Conservation (phyloP, 352 stramenopile species). For the Phytophthora pluvialis region DNA sequence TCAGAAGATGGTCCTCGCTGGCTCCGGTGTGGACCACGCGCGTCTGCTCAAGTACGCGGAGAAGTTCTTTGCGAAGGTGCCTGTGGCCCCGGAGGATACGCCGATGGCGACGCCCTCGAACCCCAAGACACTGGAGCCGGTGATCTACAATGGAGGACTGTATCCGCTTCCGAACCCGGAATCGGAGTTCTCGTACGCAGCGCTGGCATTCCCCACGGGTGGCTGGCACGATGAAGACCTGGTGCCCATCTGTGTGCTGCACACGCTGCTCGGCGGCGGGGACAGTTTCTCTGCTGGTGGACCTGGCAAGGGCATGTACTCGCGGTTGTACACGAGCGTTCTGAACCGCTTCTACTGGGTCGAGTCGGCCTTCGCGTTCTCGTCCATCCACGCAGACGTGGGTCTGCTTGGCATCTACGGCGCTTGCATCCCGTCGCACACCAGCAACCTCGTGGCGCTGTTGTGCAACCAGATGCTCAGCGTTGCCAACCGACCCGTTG, state of each 20-base stretch:
- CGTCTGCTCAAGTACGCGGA: slow-evolving; percentile 90
- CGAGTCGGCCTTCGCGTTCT: slow-evolving; percentile 98
- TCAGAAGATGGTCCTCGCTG: slow-evolving; percentile 92
- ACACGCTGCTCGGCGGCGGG: slow-evolving; percentile 97
- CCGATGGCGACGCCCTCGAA: slow-evolving; percentile 38
- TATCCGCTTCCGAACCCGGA: slow-evolving; percentile 71
- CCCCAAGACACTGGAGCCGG: slow-evolving; percentile 45
- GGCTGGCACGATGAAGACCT: slow-evolving; percentile 97
- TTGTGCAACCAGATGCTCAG: slow-evolving; percentile 94
- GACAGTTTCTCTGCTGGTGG: slow-evolving; percentile 98
- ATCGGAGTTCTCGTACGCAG: slow-evolving; percentile 90
- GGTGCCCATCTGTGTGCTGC: slow-evolving; percentile 96
- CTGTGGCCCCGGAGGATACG: slow-evolving; percentile 23
- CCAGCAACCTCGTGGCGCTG: slow-evolving; percentile 92
- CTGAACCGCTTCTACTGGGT: slow-evolving; percentile 98
- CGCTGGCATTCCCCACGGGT: slow-evolving; percentile 95
- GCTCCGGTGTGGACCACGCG: slow-evolving; percentile 95
- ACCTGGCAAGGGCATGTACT: slow-evolving; percentile 99
- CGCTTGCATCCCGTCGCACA: slow-evolving; percentile 81
- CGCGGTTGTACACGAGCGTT: slow-evolving; percentile 97
- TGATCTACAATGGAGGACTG: slow-evolving; percentile 76
- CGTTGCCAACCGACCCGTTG: slow-evolving; percentile 79
- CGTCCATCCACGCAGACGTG: slow-evolving; percentile 94
- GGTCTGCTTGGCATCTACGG: slow-evolving; percentile 97
- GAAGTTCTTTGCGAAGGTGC: slow-evolving; percentile 88